A percentile compares a stretch with the other conserved stretches of the same genome.
phyloP scores from a whole-genome alignment of 768 basidiomycete species.

The Suillus plorans region DNA sequence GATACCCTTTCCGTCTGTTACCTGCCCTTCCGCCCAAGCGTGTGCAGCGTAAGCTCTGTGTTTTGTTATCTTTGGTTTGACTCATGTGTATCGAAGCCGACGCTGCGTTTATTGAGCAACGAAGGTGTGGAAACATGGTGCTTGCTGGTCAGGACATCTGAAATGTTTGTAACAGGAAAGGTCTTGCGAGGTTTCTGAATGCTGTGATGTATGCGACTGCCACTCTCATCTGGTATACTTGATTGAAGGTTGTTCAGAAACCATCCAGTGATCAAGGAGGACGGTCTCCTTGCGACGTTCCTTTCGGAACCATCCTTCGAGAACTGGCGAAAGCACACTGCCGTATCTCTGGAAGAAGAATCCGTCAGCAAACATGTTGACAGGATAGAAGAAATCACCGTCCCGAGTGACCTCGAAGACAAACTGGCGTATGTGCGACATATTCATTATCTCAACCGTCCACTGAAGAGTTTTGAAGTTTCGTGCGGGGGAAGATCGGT shows the following conservation, averaged over 20 bases:
- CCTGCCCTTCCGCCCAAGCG: slow-evolving; percentile 89
- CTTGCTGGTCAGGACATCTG: slow-evolving; percentile 3
- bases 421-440: slow-evolving; percentile 65
- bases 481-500: slow-evolving; percentile 73
- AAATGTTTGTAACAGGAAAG: slow-evolving; percentile 52
- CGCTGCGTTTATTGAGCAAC: slow-evolving; percentile 87
- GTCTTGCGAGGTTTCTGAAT: slow-evolving; percentile 75
- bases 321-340: slow-evolving; percentile 77
- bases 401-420: slow-evolving; percentile 90
- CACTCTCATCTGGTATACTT: background rate
- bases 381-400: slow-evolving; percentile 83
- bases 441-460: slow-evolving; percentile 1
- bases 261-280: slow-evolving; percentile 89
- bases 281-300: slow-evolving; percentile 80
- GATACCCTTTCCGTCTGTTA: slow-evolving; percentile 93
- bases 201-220: slow-evolving; percentile 63
- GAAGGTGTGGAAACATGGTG: slow-evolving; percentile 50
- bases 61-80: slow-evolving; percentile 1
- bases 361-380: slow-evolving; percentile 77
- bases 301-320: slow-evolving; percentile 84
- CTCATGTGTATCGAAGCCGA: slow-evolving; percentile 54
- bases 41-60: slow-evolving; percentile 67
- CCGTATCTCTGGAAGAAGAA: slow-evolving; percentile 85
- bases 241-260: slow-evolving; percentile 51
- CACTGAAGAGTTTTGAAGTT: slow-evolving; percentile 40